phyloP scores from a whole-genome alignment of 208 protist genomes.

The Trypanosoma brucei region DNA sequence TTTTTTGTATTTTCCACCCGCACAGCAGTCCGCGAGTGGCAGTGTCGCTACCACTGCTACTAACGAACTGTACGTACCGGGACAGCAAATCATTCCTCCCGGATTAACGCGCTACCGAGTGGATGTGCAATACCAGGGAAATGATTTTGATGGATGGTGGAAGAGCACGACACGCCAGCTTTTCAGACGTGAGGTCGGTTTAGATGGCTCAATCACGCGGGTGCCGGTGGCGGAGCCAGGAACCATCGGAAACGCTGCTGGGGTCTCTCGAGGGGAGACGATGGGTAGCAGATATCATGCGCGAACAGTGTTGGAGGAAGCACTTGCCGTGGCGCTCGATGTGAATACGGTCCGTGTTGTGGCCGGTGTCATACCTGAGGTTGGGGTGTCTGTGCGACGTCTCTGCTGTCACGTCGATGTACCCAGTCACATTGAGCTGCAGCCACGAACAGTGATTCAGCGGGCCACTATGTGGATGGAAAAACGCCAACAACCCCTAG shows the following conservation, averaged over 20 bases:
- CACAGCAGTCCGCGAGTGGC: neutral
- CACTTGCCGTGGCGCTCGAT: conserved; percentile 76
- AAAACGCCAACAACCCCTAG: conserved; percentile 64
- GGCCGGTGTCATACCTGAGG: conserved; percentile 69
- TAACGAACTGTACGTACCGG: conserved; percentile 59
- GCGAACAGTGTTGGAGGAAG: conserved; percentile 70
- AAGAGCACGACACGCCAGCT: conserved; percentile 46
- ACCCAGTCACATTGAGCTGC: conserved; percentile 67
- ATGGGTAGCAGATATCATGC: conserved; percentile 33
- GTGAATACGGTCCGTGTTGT: conserved; percentile 47
- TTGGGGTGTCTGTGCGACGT: conserved; percentile 72
- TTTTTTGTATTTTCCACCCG: conserved; percentile 61
- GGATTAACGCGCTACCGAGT: conserved; percentile 84
- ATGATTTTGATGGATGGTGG: conserved; percentile 86
- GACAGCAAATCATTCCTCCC: conserved; percentile 73
- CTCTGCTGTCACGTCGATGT: conserved; percentile 84
- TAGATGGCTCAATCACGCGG: conserved; percentile 18
- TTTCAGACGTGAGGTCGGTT: conserved; percentile 8
- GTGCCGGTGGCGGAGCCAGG: conserved; percentile 6
- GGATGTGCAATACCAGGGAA: conserved; percentile 87
- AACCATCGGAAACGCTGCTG: neutral
- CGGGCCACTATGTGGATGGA: conserved; percentile 81
- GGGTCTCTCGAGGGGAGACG: conserved; percentile 4
- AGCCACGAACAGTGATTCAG: conserved; percentile 85
- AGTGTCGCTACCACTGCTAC: conserved; percentile 1